phyloP scores from a whole-genome alignment of 306 rosid genomes.

The Pueraria montana region DNA sequence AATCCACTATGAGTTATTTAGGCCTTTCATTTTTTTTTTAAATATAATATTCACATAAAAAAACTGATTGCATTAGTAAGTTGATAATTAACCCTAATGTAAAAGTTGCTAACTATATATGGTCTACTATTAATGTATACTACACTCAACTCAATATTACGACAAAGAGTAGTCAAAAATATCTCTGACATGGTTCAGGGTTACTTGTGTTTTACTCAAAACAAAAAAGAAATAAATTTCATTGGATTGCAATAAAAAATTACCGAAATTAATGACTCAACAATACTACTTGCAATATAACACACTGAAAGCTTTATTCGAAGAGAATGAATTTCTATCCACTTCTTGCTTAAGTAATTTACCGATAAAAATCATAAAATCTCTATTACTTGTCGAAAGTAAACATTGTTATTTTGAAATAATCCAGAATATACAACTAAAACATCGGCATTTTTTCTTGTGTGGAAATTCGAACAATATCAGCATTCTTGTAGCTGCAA shows the following conservation, averaged over 20 bases:
- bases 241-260: not conserved
- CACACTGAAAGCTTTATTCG: not conserved
- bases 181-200: not conserved
- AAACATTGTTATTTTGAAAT: no score
- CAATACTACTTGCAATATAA: not conserved
- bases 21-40: not conserved
- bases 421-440: no score
- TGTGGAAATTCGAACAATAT: no score
- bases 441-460: no score
- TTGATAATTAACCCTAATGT: not conserved
- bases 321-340: not conserved
- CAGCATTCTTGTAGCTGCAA: not conserved
- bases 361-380: no score
- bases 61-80: not conserved
- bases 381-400: no score
- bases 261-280: not conserved
- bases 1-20: not conserved
- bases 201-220: not conserved
- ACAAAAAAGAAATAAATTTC: not conserved
- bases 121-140: not conserved
- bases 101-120: not conserved
- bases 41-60: not conserved
- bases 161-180: not conserved
- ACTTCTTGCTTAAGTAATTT: no score
- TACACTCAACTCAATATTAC: not conserved